Conservation (phyloP, 805 yeast genomes). For the Huiozyma sinensis region DNA sequence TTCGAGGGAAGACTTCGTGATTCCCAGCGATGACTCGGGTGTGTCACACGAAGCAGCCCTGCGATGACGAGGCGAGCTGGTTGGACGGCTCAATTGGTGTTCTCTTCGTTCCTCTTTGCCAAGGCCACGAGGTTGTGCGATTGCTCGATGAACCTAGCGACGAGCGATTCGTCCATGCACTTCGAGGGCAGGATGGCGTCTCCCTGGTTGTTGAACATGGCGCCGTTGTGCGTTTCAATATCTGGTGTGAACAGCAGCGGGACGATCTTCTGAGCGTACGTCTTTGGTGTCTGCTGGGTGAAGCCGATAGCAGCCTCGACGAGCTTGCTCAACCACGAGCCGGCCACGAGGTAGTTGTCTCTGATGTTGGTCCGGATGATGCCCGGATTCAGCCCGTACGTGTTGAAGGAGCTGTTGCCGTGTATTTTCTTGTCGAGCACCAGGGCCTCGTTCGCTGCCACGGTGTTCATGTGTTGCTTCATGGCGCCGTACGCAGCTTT, state of each 20-base stretch:
- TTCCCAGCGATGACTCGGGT: too few relatives aligned
- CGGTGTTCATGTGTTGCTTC: conserved; percentile 31
- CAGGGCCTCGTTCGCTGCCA: conserved; percentile 34
- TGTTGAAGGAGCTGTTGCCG: conserved; percentile 12
- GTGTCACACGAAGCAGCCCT: too few relatives aligned
- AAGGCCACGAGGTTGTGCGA: conserved; percentile 14
- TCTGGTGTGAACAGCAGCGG: conserved; percentile 27
- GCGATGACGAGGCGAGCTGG: too few relatives aligned
- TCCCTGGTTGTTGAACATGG: conserved; percentile 25
- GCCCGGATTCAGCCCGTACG: conserved; percentile 34
- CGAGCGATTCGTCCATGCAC: conserved; percentile 25
- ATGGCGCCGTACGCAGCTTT: conserved; percentile 18
- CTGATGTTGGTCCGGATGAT: conserved; percentile 30
- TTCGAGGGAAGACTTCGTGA: too few relatives aligned
- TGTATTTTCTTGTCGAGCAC: conserved; percentile 16
- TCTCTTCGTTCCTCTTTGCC: background rate
- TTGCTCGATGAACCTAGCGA: conserved; percentile 16
- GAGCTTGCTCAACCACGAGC: conserved; percentile 14
- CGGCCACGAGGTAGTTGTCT: conserved; percentile 25
- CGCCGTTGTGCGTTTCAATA: conserved; percentile 24
- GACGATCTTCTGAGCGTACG: conserved; percentile 24
- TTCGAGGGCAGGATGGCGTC: conserved; percentile 19
- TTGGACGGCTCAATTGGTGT: background rate
- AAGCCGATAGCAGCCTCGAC: conserved; percentile 26
- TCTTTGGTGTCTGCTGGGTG: conserved; percentile 26